These are phyloP conservation scores for Aspergillus sp. DNA, from an alignment of 2,329 filamentous ascomycete genomes.

Conservation along the genomic window DNA sequence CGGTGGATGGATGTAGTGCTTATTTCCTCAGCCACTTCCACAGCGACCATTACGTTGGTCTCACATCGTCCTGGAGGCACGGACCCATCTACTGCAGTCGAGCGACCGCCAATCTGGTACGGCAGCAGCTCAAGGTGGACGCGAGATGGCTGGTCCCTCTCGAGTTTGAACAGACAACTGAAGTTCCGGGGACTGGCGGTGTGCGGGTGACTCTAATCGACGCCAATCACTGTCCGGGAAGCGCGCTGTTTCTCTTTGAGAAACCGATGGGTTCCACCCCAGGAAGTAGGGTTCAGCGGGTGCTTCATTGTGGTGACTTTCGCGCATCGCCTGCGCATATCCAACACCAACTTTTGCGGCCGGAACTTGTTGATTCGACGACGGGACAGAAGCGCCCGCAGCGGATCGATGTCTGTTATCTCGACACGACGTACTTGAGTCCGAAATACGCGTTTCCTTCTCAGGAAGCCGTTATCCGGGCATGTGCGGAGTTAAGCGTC, in stretches of 20 bases:
- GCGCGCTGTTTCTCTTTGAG: slow-evolving; percentile 89
- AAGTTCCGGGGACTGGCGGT: slow-evolving; percentile 78
- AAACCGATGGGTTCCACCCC: slow-evolving; percentile 65
- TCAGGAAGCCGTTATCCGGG: slow-evolving; percentile 81
- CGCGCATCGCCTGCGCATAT: slow-evolving; percentile 84
- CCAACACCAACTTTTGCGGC: slow-evolving; percentile 74
- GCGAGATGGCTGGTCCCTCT: slow-evolving; percentile 81
- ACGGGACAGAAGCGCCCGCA: slow-evolving; percentile 74
- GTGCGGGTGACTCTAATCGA: slow-evolving; percentile 91
- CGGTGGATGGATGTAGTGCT: slow-evolving; percentile 84
- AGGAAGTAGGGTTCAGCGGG: slow-evolving; percentile 66
- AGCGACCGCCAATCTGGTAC: slow-evolving; percentile 85
- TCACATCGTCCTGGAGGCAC: slow-evolving; percentile 85
- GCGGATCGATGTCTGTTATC: slow-evolving; percentile 90
- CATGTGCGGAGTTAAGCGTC: slow-evolving; percentile 86
- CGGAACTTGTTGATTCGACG: slow-evolving; percentile 68
- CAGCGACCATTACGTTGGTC: slow-evolving; percentile 92
- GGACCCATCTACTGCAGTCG: slow-evolving; percentile 96
- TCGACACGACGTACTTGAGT: slow-evolving; percentile 95
- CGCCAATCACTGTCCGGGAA: slow-evolving; percentile 95
- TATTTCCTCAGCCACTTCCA: slow-evolving; percentile 99
- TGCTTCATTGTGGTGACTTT: slow-evolving; percentile 95
- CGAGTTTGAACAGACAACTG: slow-evolving; percentile 76
- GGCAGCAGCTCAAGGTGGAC: slow-evolving; percentile 80
- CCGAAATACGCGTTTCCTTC: slow-evolving; percentile 92